phyloP scores from a whole-genome alignment of 768 basidiomycete species.

The Mycena rosella region DNA sequence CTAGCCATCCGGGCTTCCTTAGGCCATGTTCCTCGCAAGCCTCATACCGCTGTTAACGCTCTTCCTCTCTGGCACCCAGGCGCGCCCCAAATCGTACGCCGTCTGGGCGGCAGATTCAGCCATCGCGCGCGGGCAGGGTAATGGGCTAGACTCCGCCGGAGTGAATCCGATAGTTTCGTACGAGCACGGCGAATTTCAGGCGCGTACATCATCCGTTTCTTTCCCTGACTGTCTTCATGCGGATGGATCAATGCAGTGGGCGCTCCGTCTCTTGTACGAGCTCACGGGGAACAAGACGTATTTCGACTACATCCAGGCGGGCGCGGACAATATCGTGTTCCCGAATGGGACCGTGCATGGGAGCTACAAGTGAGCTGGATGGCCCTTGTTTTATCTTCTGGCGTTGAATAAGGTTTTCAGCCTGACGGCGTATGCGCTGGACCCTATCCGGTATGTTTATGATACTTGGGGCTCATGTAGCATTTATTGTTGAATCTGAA shows the following conservation, averaged over 20 bases:
- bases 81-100: constrained; percentile 55
- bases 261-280: constrained; percentile 55
- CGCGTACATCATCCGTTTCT: neutral
- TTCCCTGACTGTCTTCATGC: neutral
- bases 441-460: constrained; percentile 51
- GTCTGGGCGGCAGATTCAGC: constrained; percentile 62
- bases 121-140: constrained; percentile 58
- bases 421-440: constrained; percentile 49
- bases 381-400: neutral
- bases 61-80: constrained; percentile 8
- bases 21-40: constrained; percentile 9
- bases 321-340: constrained; percentile 54
- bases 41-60: neutral
- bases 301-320: constrained; percentile 55
- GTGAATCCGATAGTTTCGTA: constrained; percentile 53
- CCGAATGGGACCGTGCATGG: constrained; percentile 55
- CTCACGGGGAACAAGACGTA: constrained; percentile 56
- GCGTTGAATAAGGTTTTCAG: constrained; percentile 32
- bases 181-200: constrained; percentile 45
- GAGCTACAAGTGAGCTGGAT: constrained; percentile 50
- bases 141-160: constrained; percentile 52
- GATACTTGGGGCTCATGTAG: neutral
- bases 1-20: neutral
- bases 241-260: constrained; percentile 55
- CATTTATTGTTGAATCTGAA: constrained; percentile 1